These are phyloP conservation scores for Trypanosoma lewisi DNA, from an alignment of 208 protist species.

Conservation along the genomic window DNA sequence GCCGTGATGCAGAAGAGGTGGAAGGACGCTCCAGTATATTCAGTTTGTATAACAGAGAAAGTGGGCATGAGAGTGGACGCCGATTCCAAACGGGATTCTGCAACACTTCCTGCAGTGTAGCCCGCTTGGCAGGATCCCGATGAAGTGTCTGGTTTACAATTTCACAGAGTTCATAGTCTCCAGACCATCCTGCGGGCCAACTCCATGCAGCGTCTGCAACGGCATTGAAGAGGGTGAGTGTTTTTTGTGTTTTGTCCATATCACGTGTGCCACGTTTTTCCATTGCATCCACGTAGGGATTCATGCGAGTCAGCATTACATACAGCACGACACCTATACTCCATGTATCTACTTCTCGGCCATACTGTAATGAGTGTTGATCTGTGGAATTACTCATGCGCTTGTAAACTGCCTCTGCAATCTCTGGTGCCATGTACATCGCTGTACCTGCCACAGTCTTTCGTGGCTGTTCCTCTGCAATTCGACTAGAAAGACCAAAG, in stretches of 20 bases:
- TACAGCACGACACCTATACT: slow-evolving; percentile 89
- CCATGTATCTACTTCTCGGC: slow-evolving; percentile 87
- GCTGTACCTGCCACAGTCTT: slow-evolving; percentile 87
- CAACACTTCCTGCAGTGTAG: slow-evolving; percentile 70
- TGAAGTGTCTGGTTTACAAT: slow-evolving; percentile 72
- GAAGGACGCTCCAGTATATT: slow-evolving; percentile 54
- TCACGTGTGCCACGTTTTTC: slow-evolving; percentile 45
- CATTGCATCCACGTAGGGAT: slow-evolving; percentile 79
- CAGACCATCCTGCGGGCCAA: slow-evolving; percentile 68
- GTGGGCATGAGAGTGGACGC: slow-evolving; percentile 74
- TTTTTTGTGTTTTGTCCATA: slow-evolving; percentile 71
- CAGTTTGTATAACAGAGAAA: slow-evolving; percentile 77
- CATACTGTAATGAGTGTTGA: slow-evolving; percentile 63
- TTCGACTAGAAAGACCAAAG: slow-evolving; percentile 86
- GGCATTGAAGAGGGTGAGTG: slow-evolving; percentile 67
- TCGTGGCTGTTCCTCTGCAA: slow-evolving; percentile 69
- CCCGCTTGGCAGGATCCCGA: slow-evolving; percentile 41
- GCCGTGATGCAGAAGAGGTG: slow-evolving; percentile 12
- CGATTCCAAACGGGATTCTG: slow-evolving; percentile 79
- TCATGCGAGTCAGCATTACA: slow-evolving; percentile 82
- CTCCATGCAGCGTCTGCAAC: slow-evolving; percentile 73
- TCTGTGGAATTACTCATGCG: slow-evolving; percentile 56
- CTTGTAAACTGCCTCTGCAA: slow-evolving; percentile 83
- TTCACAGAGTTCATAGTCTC: slow-evolving; percentile 52
- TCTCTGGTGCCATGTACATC: slow-evolving; percentile 91